Evolutionary conservation across 352 stramenopile genomes (phyloP).

Genomic region (Albugo candida): DNA sequence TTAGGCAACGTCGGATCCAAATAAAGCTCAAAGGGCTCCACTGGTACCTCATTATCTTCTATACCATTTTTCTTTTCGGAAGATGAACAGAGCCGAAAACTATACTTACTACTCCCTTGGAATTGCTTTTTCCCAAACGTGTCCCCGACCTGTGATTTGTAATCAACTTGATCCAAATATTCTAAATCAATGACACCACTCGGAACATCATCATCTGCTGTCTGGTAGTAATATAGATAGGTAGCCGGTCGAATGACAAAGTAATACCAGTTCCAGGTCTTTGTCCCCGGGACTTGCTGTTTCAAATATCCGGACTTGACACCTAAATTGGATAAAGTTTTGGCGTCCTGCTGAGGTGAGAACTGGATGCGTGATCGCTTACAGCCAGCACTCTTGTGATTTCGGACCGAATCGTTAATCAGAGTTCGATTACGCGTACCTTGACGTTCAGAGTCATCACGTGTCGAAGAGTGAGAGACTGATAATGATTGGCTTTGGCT

Average conservation of each 20-base stretch:
- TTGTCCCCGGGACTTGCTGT: constrained; percentile 38
- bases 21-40: too few relatives aligned
- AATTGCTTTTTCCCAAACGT: too few relatives aligned
- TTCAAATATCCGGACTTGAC: constrained; percentile 38
- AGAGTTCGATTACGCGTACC: too few relatives aligned
- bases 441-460: too few relatives aligned
- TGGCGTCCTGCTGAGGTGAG: constrained; percentile 22
- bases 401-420: not conserved
- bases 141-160: too few relatives aligned
- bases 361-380: constrained; percentile 42
- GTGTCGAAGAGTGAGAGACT: too few relatives aligned
- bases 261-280: constrained; percentile 57
- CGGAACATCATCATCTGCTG: constrained; percentile 30
- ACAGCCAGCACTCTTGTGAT: not conserved
- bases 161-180: constrained; percentile 17
- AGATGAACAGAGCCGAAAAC: too few relatives aligned
- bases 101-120: too few relatives aligned
- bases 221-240: constrained; percentile 75
- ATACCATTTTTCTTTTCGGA: too few relatives aligned
- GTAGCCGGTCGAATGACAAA: constrained; percentile 57
- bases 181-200: constrained; percentile 61
- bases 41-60: too few relatives aligned
- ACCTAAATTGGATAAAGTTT: constrained; percentile 19
- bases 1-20: too few relatives aligned
- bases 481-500: too few relatives aligned